Evolutionary conservation across 2,329 filamentous ascomycete species (phyloP), one percentile per base, ranked within the genome.

Genomic region (Chaetomiaceae sp.): DNA sequence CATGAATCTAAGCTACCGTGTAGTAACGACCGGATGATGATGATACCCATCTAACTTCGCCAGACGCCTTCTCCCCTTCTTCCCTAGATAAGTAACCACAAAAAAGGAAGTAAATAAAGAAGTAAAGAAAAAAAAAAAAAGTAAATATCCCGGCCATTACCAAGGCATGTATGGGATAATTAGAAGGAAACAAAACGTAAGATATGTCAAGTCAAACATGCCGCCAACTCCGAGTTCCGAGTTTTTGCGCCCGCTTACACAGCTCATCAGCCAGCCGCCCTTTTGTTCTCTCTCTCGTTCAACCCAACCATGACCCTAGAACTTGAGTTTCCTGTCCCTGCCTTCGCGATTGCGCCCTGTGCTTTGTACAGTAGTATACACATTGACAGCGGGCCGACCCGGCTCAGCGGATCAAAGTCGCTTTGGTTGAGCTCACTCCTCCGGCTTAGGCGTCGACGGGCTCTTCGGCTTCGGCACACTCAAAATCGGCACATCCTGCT

Each of bases 381-480:
- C 29, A 42, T 42, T 8, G 6, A 42, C 23, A 51, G 8, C 25
- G 5, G n/a, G 17, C n/a, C 19, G 31, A 37, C 14, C 37, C 31
- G 22, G 33, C 44, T 6, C 17, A 8, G 27, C 27, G 14, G 9
- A 31, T 31, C 27, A 15, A 27, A 27, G 25, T 27, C 25, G 12
- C 9, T 23, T 12, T n/a, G n/a, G n/a, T n/a, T n/a, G n/a, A n/a
- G n/a, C 19, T 42, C 23, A 43, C 31, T 53, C 29, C 22, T 43
- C 17, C 31, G 44, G 20, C 44, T 36, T 47, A 7, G 36, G 50
- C 2, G 49, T 51, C 11, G 56, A 47, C 37, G 52, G 46, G 11
- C 55, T 54, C 54, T 60, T 60, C 6, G 62, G 58, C 55, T 58
- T 62, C 11, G 62, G 62, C 5, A 62, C 25, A 42, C 56, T 53